Evolutionary conservation across 192 early-diverging fungal species (phyloP).

Genomic region (Helicostylum pulchrum): DNA sequence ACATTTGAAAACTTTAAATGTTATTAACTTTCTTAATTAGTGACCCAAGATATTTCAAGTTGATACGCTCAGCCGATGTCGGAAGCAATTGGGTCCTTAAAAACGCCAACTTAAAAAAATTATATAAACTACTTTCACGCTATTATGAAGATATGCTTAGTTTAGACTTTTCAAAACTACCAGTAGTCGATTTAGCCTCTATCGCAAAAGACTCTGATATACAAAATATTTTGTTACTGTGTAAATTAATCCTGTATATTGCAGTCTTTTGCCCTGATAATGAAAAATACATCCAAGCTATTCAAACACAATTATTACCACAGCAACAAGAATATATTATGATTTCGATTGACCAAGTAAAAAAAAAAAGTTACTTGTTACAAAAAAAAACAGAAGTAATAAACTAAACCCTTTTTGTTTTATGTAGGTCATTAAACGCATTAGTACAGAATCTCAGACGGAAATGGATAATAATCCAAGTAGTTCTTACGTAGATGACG

Average conservation of each 20-base stretch:
- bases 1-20: not conserved
- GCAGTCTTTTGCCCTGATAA: conserved; percentile 89
- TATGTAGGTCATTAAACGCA: conserved; percentile 18
- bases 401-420: not conserved
- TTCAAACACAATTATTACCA: conserved; percentile 67
- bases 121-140: conserved; percentile 76
- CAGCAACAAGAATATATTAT: conserved; percentile 80
- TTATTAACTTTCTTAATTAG: conserved; percentile 43
- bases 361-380: not conserved
- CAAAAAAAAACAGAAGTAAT: not conserved
- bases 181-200: conserved; percentile 70
- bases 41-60: conserved; percentile 90
- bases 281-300: conserved; percentile 78
- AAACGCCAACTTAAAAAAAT: conserved; percentile 89
- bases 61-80: conserved; percentile 61
- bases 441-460: not conserved
- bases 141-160: conserved; percentile 90
- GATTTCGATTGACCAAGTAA: conserved; percentile 81
- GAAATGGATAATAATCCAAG: conserved; percentile 14
- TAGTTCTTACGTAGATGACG: conserved; percentile 21
- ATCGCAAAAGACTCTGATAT: conserved; percentile 81
- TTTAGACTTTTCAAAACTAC: conserved; percentile 56
- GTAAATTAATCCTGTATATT: conserved; percentile 75
- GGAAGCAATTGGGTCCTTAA: conserved; percentile 95
- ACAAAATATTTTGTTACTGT: conserved; percentile 74